Evolutionary conservation across 106 monocot genomes (phyloP).

Genomic region (Dendrobium catenatum): DNA sequence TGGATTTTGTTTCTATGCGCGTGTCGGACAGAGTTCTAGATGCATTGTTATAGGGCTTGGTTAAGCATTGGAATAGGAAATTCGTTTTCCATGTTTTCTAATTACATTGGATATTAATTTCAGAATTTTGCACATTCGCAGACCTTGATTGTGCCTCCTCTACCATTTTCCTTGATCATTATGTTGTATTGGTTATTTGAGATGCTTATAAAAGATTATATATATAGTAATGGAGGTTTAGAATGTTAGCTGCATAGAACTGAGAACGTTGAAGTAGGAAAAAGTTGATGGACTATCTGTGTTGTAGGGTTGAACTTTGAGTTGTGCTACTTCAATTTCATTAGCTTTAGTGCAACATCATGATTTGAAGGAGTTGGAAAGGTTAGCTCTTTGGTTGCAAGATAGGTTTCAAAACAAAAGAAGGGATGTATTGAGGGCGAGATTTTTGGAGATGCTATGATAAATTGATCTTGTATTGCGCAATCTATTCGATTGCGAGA

Average conservation of each 20-base stretch:
- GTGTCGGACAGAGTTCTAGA: background rate
- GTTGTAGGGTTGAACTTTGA: no score
- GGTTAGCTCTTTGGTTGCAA: no score
- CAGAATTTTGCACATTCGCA: background rate
- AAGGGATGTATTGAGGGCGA: no score
- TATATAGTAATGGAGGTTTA: background rate
- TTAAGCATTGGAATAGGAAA: background rate
- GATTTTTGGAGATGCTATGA: no score
- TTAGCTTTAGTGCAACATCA: no score
- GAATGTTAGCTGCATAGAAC: background rate
- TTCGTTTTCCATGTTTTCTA: background rate
- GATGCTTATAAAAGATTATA: background rate
- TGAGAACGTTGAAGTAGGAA: background rate
- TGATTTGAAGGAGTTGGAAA: no score
- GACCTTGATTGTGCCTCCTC: background rate
- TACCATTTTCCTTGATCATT: background rate
- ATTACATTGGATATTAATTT: background rate
- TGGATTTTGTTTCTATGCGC: background rate
- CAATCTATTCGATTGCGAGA: no score
- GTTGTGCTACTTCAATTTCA: no score
- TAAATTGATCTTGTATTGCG: no score
- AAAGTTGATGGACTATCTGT: no score
- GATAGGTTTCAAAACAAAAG: no score
- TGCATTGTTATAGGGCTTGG: background rate
- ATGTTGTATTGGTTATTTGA: background rate